Conservation (phyloP, 345 rosid genomes). For the Psidium friedrichsthalianum region DNA sequence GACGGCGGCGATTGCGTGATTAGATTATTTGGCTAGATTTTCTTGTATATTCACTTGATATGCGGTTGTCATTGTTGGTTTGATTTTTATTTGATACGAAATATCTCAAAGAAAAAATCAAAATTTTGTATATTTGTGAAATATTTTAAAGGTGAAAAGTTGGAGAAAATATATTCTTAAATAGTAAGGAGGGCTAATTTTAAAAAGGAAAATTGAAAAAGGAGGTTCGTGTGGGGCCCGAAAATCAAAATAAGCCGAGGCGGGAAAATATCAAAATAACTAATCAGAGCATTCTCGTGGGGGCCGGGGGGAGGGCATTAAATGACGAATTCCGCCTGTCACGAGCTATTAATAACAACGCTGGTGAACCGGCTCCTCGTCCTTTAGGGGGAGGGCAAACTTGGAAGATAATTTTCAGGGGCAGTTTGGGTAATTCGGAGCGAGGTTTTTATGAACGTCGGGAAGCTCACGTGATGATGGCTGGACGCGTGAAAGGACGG, state of each 20-base stretch:
- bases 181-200: neutral
- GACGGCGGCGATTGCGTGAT: conserved; percentile 32
- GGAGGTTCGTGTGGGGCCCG: neutral
- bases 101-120: neutral
- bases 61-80: neutral
- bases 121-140: no score
- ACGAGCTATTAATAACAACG: neutral
- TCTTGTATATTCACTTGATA: neutral
- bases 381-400: neutral
- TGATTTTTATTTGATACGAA: neutral
- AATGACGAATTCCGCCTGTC: neutral
- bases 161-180: neutral
- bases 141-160: neutral
- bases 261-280: neutral
- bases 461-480: neutral
- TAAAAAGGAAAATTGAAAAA: neutral
- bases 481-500: neutral
- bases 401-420: neutral
- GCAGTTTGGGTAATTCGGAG: neutral
- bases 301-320: neutral
- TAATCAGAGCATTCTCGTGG: neutral
- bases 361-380: neutral
- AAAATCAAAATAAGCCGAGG: neutral
- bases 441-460: neutral
- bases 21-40: neutral